phyloP scores from a whole-genome alignment of 352 stramenopile species.

The Lagenidium sp. region DNA sequence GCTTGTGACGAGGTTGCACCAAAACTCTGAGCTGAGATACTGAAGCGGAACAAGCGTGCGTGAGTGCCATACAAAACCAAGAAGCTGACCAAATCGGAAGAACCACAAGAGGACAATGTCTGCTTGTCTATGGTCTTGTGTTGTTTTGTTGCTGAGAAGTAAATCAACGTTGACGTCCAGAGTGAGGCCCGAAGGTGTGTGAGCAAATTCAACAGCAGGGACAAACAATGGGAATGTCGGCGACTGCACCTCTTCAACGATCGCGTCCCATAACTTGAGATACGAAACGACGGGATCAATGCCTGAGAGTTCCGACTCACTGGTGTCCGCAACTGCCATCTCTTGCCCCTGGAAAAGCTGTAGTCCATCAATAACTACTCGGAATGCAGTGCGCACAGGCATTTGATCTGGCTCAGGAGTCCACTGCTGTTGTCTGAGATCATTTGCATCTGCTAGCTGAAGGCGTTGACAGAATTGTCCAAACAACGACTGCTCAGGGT shows the following conservation, averaged over 20 bases:
- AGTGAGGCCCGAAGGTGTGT: too few species aligned
- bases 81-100: constrained; percentile 40
- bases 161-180: constrained; percentile 47
- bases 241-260: constrained; percentile 49
- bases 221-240: constrained; percentile 43
- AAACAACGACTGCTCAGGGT: too few species aligned
- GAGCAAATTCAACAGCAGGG: constrained; percentile 10
- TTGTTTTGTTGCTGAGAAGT: constrained; percentile 16
- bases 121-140: too few species aligned
- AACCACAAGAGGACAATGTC: constrained; percentile 38
- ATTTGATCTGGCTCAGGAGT: too few species aligned
- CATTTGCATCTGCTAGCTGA: too few species aligned
- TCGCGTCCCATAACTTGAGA: constrained; percentile 34
- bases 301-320: not conserved
- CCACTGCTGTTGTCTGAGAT: too few species aligned
- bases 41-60: constrained; percentile 35
- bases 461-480: too few species aligned
- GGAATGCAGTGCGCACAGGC: too few species aligned
- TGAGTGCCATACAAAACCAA: constrained; percentile 56
- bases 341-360: too few species aligned
- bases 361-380: too few species aligned
- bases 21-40: constrained; percentile 36
- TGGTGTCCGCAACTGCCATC: too few species aligned
- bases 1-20: constrained; percentile 9
- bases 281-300: constrained; percentile 16